A percentile compares a stretch with the other conserved stretches of the same genome.
phyloP scores from a whole-genome alignment of 345 rosid genomes.

The Clausena lansium region DNA sequence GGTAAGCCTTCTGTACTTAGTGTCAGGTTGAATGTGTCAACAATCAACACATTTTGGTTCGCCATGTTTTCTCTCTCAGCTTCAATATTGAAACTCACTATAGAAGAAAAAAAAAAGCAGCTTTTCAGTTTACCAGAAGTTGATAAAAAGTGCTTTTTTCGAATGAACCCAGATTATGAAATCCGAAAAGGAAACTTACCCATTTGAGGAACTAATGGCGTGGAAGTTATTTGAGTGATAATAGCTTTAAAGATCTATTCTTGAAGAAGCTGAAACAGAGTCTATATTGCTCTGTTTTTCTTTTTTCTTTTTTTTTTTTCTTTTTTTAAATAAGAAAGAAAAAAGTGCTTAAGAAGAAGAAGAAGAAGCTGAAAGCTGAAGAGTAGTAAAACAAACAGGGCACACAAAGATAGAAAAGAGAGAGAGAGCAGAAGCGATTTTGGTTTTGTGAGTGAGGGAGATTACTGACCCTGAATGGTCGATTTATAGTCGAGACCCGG shows the following conservation, averaged over 20 bases:
- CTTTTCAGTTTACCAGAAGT: background rate
- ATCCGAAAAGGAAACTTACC: slow-evolving; percentile 19
- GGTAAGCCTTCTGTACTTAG: slow-evolving; percentile 30
- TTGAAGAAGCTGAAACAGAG: background rate
- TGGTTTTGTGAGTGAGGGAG: slow-evolving; percentile 20
- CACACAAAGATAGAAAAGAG: background rate
- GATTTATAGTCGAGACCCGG: slow-evolving; percentile 30
- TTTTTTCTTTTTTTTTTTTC: background rate
- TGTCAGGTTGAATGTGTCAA: slow-evolving; percentile 45
- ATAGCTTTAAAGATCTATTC: background rate
- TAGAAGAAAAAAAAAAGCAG: background rate
- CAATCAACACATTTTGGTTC: slow-evolving; percentile 48
- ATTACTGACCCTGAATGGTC: slow-evolving; percentile 4
- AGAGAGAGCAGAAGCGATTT: background rate
- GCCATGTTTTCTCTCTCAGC: slow-evolving; percentile 36
- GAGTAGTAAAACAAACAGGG: too few relatives aligned
- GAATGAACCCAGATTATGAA: background rate
- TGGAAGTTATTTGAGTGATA: background rate
- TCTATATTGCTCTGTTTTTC: slow-evolving; percentile 17
- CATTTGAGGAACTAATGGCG: slow-evolving; percentile 17
- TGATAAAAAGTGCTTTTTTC: background rate
- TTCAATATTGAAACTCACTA: slow-evolving; percentile 33
- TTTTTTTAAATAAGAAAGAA: background rate
- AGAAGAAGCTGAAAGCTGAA: too few relatives aligned
- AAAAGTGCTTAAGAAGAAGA: background rate